Evolutionary conservation across 2,329 filamentous ascomycete genomes (phyloP), one percentile per base, ranked within the genome.

Genomic region (Coleophoma eucalyptorum): DNA sequence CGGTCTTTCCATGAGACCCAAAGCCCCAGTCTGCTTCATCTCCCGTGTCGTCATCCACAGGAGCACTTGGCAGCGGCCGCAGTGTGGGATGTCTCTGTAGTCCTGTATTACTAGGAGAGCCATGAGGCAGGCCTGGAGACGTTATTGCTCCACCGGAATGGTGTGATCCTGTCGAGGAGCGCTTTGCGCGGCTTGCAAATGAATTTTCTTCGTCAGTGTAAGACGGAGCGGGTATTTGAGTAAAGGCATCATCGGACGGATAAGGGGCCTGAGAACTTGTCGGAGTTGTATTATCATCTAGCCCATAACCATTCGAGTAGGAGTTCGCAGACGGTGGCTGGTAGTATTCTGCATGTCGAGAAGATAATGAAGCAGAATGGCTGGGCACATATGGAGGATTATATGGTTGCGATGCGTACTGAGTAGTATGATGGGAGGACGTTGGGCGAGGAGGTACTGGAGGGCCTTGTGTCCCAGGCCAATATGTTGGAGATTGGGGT

Each of bases 401-500:
- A 13, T 56, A 20, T 33, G 60, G 56, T 35, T 60, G 53, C 26
- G 50, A 46, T 49, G 60, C 55, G 13, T 56, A 53, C 18, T 58
- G 57, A 40, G 58, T 53, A 32, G 52, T 35, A 26, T 51, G 53
- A 31, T 62, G 57, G 43, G 55, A 16, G 54, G 47, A 12, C 31
- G 56, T 54, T 16, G 46, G 50, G 53, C 59, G 42, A 12, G 42
- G 42, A 50, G 61, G 56, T 13, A 57, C 55, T 31, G 59, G 58
- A 42, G 59, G 54, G 19, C 55, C 42, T 26, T 51, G 54, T 40
- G 61, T 56, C 44, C 54, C 15, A 55, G 46, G 7, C 55, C 59
- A 65, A 45, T 59, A 59, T 13, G 52, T 33, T 2, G 69, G 63
- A 65, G 74, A 76, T 35, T 68, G 66, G 2, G 64, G 64, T 40